Conservation (phyloP, 805 yeast genomes). For the Zygosaccharomyces kombuchaensis region DNA sequence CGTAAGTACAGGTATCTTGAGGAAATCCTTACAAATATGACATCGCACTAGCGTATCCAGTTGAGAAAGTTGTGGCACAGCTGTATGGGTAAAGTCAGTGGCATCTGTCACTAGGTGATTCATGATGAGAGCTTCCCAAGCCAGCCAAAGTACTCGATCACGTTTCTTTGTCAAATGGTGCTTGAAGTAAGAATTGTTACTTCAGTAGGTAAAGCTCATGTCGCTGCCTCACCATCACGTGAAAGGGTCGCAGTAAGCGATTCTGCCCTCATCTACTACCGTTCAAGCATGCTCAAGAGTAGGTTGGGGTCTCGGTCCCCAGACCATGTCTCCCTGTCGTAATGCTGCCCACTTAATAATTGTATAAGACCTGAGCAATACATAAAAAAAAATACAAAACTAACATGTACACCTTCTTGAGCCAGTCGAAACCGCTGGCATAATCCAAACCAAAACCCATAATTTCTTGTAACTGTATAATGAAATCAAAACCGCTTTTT, state of each 20-base stretch:
- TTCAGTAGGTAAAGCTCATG: background rate
- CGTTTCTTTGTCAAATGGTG: background rate
- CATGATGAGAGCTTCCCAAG: conserved; percentile 9
- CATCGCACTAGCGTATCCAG: conserved; percentile 75
- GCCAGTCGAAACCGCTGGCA: conserved; percentile 4
- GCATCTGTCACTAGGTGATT: conserved; percentile 49
- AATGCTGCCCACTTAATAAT: background rate
- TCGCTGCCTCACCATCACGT: background rate
- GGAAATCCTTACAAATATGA: conserved; percentile 81
- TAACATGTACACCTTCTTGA: conserved; percentile 5
- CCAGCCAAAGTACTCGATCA: background rate
- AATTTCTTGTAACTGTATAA: background rate
- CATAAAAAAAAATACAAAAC: conserved; percentile 5
- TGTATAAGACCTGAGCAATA: background rate
- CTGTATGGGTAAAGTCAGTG: conserved; percentile 59
- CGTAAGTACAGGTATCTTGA: conserved; percentile 75
- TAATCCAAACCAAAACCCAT: conserved; percentile 6
- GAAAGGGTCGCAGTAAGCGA: background rate
- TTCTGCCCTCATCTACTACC: no score
- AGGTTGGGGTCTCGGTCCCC: background rate
- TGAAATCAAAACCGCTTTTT: background rate
- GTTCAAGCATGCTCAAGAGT: no score
- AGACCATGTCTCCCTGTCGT: background rate
- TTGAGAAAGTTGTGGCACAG: conserved; percentile 50
- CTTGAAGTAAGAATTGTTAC: background rate